These are phyloP conservation scores for Bruguiera sexangula DNA, from an alignment of 345 rosid species.

Conservation along the genomic window DNA sequence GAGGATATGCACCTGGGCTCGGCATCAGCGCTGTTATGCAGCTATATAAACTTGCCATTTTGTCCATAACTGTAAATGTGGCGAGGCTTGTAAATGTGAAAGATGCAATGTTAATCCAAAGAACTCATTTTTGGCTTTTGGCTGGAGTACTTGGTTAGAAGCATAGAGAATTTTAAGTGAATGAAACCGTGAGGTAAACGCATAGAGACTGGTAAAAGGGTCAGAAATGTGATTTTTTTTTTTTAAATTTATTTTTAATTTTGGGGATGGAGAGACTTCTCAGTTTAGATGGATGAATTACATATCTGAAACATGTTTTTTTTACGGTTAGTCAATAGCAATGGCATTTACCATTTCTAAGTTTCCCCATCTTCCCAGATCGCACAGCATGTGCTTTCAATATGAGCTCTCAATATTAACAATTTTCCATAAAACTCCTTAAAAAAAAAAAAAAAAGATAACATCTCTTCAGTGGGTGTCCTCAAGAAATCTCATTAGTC, in stretches of 20 bases:
- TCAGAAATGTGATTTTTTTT: neutral
- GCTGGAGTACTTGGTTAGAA: conserved; percentile 15
- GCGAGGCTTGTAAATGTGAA: conserved; percentile 36
- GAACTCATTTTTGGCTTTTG: conserved; percentile 2
- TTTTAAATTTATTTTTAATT: neutral
- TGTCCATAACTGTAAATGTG: conserved; percentile 35
- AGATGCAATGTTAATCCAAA: conserved; percentile 15
- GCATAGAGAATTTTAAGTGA: conserved; percentile 20
- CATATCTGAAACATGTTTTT: neutral
- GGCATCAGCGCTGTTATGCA: conserved; percentile 10
- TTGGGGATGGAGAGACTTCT: neutral
- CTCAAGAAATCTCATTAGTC: too few relatives aligned
- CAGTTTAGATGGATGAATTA: neutral
- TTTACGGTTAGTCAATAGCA: conserved; percentile 1
- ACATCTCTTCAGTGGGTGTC: too few relatives aligned
- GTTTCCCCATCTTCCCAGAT: too few relatives aligned
- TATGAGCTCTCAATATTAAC: too few relatives aligned
- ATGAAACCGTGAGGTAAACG: conserved; percentile 7
- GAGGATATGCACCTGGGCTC: conserved; percentile 7
- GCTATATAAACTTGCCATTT: conserved; percentile 12
- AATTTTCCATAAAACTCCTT: too few relatives aligned
- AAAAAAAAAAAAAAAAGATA: too few relatives aligned
- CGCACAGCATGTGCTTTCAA: too few relatives aligned
- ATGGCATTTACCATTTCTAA: too few relatives aligned
- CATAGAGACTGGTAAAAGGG: conserved; percentile 6